Evolutionary conservation across 805 yeast species (phyloP), one percentile per base, ranked within the genome.

Genomic region (Saturnispora galanensis): DNA sequence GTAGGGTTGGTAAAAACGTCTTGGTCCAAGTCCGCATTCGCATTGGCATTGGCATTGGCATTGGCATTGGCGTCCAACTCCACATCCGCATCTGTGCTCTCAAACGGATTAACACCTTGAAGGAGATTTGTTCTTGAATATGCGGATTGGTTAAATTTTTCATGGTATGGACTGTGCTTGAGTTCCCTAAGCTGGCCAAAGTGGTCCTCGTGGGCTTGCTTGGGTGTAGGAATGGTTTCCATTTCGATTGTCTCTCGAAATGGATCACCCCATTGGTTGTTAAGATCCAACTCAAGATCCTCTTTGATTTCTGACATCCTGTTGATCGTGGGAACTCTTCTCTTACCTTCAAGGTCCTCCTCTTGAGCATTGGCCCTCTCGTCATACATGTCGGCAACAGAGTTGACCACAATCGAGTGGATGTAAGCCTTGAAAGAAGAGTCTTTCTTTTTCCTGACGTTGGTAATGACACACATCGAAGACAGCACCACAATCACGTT

Each of bases 341-440:
- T 49, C 31, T 49, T 49, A 13, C 44, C 35, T 10, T 48, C 49
- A 40, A 52, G 42, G 36, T 58, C 63, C 17, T 54, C 53, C 15
- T 48, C 49, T 10, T 39, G 17, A 11, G 39, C 17, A 29, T 41
- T n/a, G 6, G 46, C 49, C 21, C 49, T 49, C n/a, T 39, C 36
- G 4, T 55, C 53, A 46, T 59, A 61, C 46, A 60, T 49, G 7
- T 47, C 48, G 29, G 55, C 33, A 6, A 62, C 64, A 42, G 56
- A 51, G 16, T 46, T 45, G 5, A 63, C 60, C 31, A 61, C 64
- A 36, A 59, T 39, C n/a, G 41, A 38, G 15, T 53, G 49, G 37
- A 62, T 58, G 43, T 55, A 56, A 5, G 45, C 49, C 2, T 44
- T 46, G 42, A 59, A 59, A 6, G 48, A 33, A 26, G 41, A 38